Evolutionary conservation across 2,329 filamentous ascomycete species (phyloP).

Genomic region (Xylariaceae sp.): DNA sequence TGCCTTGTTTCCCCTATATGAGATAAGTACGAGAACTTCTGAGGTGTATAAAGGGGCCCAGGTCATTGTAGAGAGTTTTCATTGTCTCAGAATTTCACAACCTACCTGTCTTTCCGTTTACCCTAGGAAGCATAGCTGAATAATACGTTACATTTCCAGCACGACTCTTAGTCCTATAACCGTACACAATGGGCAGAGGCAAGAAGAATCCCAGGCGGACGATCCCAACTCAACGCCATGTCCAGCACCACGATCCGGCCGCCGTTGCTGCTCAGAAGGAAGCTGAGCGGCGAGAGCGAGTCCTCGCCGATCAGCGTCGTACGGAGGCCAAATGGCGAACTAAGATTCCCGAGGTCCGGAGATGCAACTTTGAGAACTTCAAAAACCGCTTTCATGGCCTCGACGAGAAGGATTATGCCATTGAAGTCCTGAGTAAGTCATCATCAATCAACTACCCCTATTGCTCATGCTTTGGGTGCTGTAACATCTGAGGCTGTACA

Average conservation of each 20-base stretch:
- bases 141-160: no score
- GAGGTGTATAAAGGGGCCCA: no score
- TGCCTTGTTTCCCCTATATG: no score
- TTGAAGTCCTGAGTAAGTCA: constrained; percentile 45
- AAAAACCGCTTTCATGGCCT: constrained; percentile 49
- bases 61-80: no score
- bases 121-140: no score
- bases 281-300: constrained; percentile 45
- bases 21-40: no score
- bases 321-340: constrained; percentile 47
- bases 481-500: no score
- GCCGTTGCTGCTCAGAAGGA: constrained; percentile 43
- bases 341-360: constrained; percentile 49
- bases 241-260: constrained; percentile 36
- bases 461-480: not conserved
- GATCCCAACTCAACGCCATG: constrained; percentile 2
- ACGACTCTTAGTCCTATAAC: no score
- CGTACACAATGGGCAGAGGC: constrained; percentile 18
- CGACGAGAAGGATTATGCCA: constrained; percentile 45
- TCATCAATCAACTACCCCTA: not conserved
- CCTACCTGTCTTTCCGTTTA: no score
- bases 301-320: constrained; percentile 45
- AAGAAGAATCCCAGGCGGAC: constrained; percentile 9
- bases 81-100: no score
- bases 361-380: constrained; percentile 51